Conservation (phyloP, 1,139 yeast species). For the Suhomyces anneliseae region DNA sequence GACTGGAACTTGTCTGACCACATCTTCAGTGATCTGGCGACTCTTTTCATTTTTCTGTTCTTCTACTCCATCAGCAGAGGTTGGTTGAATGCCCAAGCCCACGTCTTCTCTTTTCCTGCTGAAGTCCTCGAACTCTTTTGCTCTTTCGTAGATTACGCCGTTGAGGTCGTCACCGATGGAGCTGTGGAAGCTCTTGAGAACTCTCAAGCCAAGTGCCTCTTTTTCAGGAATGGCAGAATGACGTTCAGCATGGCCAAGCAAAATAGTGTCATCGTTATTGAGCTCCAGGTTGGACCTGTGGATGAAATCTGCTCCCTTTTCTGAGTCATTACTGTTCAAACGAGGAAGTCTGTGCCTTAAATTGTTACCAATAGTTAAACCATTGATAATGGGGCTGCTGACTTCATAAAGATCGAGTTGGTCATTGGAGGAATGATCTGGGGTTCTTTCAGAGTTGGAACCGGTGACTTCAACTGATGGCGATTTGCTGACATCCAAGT, state of each 20-base stretch:
- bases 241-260: neutral
- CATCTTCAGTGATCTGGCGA: too few relatives aligned
- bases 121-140: conserved; percentile 17
- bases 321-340: conserved; percentile 5
- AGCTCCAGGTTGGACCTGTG: conserved; percentile 14
- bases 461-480: conserved; percentile 16
- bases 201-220: conserved; percentile 5
- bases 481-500: conserved; percentile 27
- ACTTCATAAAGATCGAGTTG: conserved; percentile 30
- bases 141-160: conserved; percentile 16
- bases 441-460: conserved; percentile 9
- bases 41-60: too few relatives aligned
- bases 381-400: conserved; percentile 39
- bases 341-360: conserved; percentile 21
- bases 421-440: conserved; percentile 10
- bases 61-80: too few relatives aligned
- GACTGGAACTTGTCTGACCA: too few relatives aligned
- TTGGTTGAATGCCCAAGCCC: neutral
- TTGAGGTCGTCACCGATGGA: conserved; percentile 34
- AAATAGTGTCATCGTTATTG: neutral
- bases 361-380: conserved; percentile 36
- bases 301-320: conserved; percentile 15
- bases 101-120: neutral
- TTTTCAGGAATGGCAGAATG: neutral
- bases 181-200: conserved; percentile 30